Base-by-base conservation (phyloP, 805 yeast genomes). In the Lachancea waltii region DNA sequence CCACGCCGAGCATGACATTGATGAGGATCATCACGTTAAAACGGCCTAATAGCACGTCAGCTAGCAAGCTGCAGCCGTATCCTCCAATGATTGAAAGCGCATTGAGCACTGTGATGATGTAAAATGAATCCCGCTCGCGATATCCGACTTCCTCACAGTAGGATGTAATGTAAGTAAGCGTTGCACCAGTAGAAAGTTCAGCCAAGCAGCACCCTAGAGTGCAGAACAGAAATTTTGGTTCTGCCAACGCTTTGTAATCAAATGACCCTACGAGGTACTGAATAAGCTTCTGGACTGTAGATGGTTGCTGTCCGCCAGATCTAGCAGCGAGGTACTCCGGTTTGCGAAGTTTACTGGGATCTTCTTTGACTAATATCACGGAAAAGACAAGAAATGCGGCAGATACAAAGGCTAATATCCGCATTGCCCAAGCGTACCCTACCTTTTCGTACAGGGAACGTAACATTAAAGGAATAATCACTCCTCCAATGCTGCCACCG, bases 401-500 rank as follows among this genome's bases (percentile, higher is more conserved):
- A 32, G 25, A 10, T n/a, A 73, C 51, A 44, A 75, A 68, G 0
- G 73, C 74, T 33, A 73, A 55, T 10, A 67, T 58, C 35, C 81
- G 62, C 30, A 71, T 62, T 3, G 75, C 69, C 80, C 80, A 75
- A 9, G 62, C 63, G 46, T 71, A 74, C 1, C 81, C 80, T 16
- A 72, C 63, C 10, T 54, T 48, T 4, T 46, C 41, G 36, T 68
- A 64, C 32, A 72, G 53, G 11, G 64, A 51, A 40, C 70, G 60
- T 42, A 78, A 56, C 54, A 75, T 58, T 26, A 79, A 56, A 1
- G 86, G 84, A 51, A 75, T 72, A 4, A 77, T 50, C 8, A 78
- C 65, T 3, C 86, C 87, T 1, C 85, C 86, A 5, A 77, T 56
- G 3, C 82, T 74, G 1, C 84, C 84, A 2, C 85, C 86, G 7